Percentiles rank a stretch among this genome's conserved stretches.
These are phyloP conservation scores for Nakazawaea ambrosiae DNA, from an alignment of 805 yeast species.

Conservation along the genomic window DNA sequence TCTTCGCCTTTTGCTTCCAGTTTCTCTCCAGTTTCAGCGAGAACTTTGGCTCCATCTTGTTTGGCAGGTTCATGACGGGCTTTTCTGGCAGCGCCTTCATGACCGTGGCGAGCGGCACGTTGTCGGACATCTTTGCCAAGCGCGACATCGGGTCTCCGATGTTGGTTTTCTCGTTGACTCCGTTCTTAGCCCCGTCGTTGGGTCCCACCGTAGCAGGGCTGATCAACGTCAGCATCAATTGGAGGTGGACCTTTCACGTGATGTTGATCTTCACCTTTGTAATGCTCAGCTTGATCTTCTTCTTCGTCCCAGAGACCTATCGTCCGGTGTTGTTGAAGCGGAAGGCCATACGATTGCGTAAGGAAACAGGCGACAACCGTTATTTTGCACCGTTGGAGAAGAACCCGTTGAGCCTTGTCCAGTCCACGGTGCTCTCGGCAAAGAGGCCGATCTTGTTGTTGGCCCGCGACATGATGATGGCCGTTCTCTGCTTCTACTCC, in stretches of 20 bases:
- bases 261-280: constrained; percentile 46
- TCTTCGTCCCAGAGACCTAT: constrained; percentile 35
- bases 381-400: constrained; percentile 36
- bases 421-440: constrained; percentile 36
- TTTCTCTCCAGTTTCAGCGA: constrained; percentile 48
- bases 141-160: constrained; percentile 61
- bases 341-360: constrained; percentile 45
- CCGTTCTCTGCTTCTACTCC: constrained; percentile 45
- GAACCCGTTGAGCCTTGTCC: constrained; percentile 26
- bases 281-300: constrained; percentile 16
- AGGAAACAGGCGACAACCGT: constrained; percentile 29
- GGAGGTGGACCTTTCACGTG: constrained; percentile 70
- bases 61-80: constrained; percentile 63
- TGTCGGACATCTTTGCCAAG: constrained; percentile 63
- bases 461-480: constrained; percentile 47
- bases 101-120: constrained; percentile 71
- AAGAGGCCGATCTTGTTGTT: constrained; percentile 46
- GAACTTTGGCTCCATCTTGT: constrained; percentile 56
- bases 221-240: constrained; percentile 46
- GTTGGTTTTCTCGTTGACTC: constrained; percentile 57
- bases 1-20: constrained; percentile 40
- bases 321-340: constrained; percentile 41
- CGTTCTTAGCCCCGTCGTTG: constrained; percentile 62
- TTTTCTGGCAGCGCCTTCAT: constrained; percentile 70
- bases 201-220: constrained; percentile 62